Evolutionary conservation across 2,329 filamentous ascomycete species (phyloP).

Genomic region (Coleophoma eucalyptorum): DNA sequence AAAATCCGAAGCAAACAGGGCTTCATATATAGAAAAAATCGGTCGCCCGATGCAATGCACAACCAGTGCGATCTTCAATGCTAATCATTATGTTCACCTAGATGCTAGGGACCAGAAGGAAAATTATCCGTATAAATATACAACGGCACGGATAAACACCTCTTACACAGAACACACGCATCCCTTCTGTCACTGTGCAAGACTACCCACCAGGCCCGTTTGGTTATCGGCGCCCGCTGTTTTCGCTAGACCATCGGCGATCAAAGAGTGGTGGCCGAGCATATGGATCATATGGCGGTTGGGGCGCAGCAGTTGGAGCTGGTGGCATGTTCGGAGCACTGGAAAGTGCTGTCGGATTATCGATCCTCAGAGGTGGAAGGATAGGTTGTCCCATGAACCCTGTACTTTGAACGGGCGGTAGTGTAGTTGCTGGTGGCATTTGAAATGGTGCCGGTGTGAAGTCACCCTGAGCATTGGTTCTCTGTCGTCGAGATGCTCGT

Average conservation of each 20-base stretch:
- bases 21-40: background rate
- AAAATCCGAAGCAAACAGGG: background rate
- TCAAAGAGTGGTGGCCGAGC: constrained; percentile 15
- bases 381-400: constrained; percentile 16
- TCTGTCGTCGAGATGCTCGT: constrained; percentile 23
- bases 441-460: constrained; percentile 20
- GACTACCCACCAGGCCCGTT: too few species aligned
- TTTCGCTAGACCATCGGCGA: constrained; percentile 19
- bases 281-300: constrained; percentile 20
- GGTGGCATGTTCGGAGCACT: constrained; percentile 9
- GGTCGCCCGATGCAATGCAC: background rate
- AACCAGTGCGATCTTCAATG: background rate
- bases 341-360: constrained; percentile 13
- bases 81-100: background rate
- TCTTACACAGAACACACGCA: too few species aligned
- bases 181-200: too few species aligned
- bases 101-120: background rate
- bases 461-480: constrained; percentile 24
- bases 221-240: constrained; percentile 8
- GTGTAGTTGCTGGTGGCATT: constrained; percentile 21
- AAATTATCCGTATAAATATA: too few species aligned
- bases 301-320: constrained; percentile 13
- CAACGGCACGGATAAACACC: too few species aligned
- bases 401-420: constrained; percentile 21
- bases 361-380: constrained; percentile 26